A percentile compares a stretch with the other conserved stretches of the same genome.
phyloP scores from a whole-genome alignment of 129 eudicot genomes.

The Helianthus tuberosus region DNA sequence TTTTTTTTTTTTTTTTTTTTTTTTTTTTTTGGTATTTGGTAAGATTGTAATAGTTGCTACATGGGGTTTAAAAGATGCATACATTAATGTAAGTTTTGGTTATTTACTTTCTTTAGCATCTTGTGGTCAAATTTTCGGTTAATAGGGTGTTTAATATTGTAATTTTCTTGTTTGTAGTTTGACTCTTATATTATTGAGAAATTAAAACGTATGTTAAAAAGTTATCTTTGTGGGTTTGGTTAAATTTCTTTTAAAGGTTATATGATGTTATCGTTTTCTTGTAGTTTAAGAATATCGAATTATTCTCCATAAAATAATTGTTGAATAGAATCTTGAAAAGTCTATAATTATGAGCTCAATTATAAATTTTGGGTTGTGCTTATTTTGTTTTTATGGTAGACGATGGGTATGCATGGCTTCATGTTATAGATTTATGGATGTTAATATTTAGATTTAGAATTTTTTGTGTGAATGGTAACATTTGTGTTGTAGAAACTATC shows the following conservation, averaged over 20 bases:
- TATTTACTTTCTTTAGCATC: background rate
- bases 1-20: constrained; percentile 7
- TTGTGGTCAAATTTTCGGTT: background rate
- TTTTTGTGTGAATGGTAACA: background rate
- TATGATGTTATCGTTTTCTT: no score
- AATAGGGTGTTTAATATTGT: background rate
- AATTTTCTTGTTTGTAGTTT: background rate
- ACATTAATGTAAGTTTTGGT: constrained; percentile 42
- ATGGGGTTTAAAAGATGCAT: constrained; percentile 86
- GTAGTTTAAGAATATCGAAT: no score
- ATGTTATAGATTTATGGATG: constrained; percentile 37
- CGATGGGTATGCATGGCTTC: constrained; percentile 73
- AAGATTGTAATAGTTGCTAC: constrained; percentile 14
- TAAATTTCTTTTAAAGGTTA: no score
- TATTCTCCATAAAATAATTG: no score
- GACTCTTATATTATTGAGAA: background rate
- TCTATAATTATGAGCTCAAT: no score
- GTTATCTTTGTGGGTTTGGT: no score
- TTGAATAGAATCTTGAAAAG: no score
- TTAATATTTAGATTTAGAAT: background rate
- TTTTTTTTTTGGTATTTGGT: constrained; percentile 10
- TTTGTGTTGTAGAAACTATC: background rate
- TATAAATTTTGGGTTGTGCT: background rate
- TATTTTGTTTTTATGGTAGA: background rate
- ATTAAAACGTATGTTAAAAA: background rate